Percentiles rank a stretch among this genome's conserved stretches.
phyloP scores from a whole-genome alignment of 768 basidiomycete genomes.

The Mycena epipterygia region DNA sequence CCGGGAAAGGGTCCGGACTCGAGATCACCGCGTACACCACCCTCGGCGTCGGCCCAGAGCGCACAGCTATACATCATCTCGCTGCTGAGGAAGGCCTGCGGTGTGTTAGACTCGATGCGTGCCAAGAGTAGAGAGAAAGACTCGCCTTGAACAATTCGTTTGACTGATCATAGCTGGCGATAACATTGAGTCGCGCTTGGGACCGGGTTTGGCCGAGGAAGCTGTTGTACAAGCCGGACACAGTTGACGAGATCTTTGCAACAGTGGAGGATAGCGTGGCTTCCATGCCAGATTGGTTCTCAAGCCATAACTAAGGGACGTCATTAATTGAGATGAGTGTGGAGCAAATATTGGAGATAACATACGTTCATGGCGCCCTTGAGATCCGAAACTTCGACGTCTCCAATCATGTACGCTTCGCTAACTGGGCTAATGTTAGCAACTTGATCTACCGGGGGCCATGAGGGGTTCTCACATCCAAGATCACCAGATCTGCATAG shows the following conservation, averaged over 20 bases:
- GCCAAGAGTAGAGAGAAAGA: constrained; percentile 7
- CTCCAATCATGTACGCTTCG: constrained; percentile 83
- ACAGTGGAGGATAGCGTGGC: constrained; percentile 69
- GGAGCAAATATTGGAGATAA: constrained; percentile 32
- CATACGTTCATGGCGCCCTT: constrained; percentile 75
- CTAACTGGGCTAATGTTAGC: constrained; percentile 62
- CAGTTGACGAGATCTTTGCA: constrained; percentile 67
- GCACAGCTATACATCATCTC: constrained; percentile 98
- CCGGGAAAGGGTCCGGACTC: constrained; percentile 66
- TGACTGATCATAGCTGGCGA: constrained; percentile 93
- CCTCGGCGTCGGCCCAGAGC: constrained; percentile 85
- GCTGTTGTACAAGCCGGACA: constrained; percentile 76
- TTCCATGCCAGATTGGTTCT: constrained; percentile 73
- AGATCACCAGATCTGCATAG: constrained; percentile 68
- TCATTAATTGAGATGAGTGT: constrained; percentile 26
- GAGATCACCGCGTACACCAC: constrained; percentile 83
- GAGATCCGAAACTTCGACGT: constrained; percentile 71
- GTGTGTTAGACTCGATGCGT: constrained; percentile 25
- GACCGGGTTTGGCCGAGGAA: constrained; percentile 81
- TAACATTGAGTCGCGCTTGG: constrained; percentile 83
- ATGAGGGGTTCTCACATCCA: constrained; percentile 64
- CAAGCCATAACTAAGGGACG: constrained; percentile 70
- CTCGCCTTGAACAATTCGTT: constrained; percentile 87
- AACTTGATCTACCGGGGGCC: constrained; percentile 12
- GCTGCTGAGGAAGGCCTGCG: constrained; percentile 79